Conservation (phyloP, 2,329 filamentous ascomycete genomes). For the Sarocladium kiliense region DNA sequence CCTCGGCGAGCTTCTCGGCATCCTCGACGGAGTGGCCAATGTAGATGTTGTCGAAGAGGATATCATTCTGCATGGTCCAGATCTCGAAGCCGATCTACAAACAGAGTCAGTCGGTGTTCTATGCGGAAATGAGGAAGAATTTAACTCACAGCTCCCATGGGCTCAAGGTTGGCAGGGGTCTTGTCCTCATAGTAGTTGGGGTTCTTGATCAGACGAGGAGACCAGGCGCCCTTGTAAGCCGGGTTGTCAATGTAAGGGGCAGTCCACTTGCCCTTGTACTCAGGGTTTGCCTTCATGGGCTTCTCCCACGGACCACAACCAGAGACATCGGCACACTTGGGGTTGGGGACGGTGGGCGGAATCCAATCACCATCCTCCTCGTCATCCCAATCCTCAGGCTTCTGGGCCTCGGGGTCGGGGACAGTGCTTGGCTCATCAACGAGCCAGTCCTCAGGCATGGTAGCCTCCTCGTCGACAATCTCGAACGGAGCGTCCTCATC, state of each 20-base stretch:
- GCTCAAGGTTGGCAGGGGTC: conserved; percentile 92
- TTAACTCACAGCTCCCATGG: conserved; percentile 84
- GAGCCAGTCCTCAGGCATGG: conserved; percentile 92
- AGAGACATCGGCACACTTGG: conserved; percentile 89
- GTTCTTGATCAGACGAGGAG: conserved; percentile 94
- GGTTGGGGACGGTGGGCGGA: conserved; percentile 84
- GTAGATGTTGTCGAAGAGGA: conserved; percentile 99
- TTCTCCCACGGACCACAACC: conserved; percentile 91
- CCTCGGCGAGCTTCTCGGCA: conserved; percentile 79
- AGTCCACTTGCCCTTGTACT: conserved; percentile 98
- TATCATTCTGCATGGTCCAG: conserved; percentile 99
- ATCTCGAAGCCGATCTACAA: conserved; percentile 94
- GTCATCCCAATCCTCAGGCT: conserved; percentile 99
- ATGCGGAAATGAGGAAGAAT: conserved; percentile 9
- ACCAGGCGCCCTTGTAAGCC: conserved; percentile 94
- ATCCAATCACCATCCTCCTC: conserved; percentile 99
- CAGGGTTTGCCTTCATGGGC: conserved; percentile 90
- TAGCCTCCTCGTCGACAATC: conserved; percentile 89
- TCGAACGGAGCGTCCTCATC: conserved; percentile 97
- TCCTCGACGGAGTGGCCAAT: conserved; percentile 95
- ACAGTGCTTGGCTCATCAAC: conserved; percentile 79
- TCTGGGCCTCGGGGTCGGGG: conserved; percentile 89
- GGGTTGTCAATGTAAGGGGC: conserved; percentile 95
- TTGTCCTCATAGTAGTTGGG: conserved; percentile 96
- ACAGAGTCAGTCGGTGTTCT: conserved; percentile 15